Percentiles rank a stretch among this genome's conserved stretches.
Evolutionary conservation across 768 basidiomycete species (phyloP).

Genomic region (Mycena filopes): DNA sequence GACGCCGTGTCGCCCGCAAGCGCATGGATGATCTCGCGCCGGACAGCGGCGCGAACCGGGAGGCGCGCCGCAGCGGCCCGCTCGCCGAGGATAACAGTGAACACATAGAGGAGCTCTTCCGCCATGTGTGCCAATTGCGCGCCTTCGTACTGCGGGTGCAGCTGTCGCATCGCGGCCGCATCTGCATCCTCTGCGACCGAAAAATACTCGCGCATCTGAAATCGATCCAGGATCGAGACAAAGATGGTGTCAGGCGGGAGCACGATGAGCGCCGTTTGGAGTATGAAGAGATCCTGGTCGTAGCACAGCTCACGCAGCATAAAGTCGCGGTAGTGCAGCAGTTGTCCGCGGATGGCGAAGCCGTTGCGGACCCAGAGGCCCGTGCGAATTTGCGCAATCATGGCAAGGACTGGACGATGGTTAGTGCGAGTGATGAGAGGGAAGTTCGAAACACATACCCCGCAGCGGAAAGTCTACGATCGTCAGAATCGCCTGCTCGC

Average conservation of each 20-base stretch:
- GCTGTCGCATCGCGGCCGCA: slow-evolving; percentile 52
- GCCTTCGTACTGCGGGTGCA: slow-evolving; percentile 72
- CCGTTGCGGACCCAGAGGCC: slow-evolving; percentile 99
- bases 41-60: slow-evolving; percentile 69
- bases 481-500: slow-evolving; percentile 75
- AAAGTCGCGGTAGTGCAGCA: slow-evolving; percentile 96
- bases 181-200: slow-evolving; percentile 36
- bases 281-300: slow-evolving; percentile 90
- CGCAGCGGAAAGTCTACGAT: slow-evolving; percentile 90
- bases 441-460: slow-evolving; percentile 60
- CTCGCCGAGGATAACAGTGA: slow-evolving; percentile 90
- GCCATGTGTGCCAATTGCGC: slow-evolving; percentile 84
- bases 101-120: slow-evolving; percentile 89
- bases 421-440: not conserved
- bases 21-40: slow-evolving; percentile 90
- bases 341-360: slow-evolving; percentile 92
- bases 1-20: slow-evolving; percentile 79
- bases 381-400: slow-evolving; percentile 94
- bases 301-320: slow-evolving; percentile 96
- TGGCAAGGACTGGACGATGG: slow-evolving; percentile 72
- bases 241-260: slow-evolving; percentile 84
- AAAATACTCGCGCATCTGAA: slow-evolving; percentile 85
- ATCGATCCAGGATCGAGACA: slow-evolving; percentile 90
- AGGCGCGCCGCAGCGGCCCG: slow-evolving; percentile 77
- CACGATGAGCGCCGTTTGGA: slow-evolving; percentile 85